Percentiles rank a stretch among this genome's conserved stretches.
Evolutionary conservation across 2,329 filamentous ascomycete species (phyloP).

Genomic region (Aspergillus sp.): DNA sequence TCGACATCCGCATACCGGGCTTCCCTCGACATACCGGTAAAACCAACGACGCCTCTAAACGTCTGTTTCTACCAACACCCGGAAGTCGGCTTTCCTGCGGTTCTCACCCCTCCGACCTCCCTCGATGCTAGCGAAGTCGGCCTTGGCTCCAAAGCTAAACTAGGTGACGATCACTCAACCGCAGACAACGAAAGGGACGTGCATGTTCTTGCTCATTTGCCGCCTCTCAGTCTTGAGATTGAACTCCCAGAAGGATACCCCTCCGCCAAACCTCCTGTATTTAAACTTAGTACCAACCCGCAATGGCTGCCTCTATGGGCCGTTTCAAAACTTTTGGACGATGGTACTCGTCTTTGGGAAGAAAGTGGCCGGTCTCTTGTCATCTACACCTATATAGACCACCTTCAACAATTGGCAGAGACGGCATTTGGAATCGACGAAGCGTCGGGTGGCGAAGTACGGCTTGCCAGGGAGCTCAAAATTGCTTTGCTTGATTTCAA

Average conservation of each 20-base stretch:
- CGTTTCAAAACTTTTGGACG: slow-evolving; percentile 46
- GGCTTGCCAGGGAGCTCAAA: slow-evolving; percentile 55
- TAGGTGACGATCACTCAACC: slow-evolving; percentile 21
- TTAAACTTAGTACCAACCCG: slow-evolving; percentile 50
- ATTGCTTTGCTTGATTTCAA: slow-evolving; percentile 77
- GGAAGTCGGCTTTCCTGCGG: slow-evolving; percentile 33
- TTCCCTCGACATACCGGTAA: slow-evolving; percentile 56
- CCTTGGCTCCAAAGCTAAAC: slow-evolving; percentile 21
- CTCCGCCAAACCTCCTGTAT: slow-evolving; percentile 48
- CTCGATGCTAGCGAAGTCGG: slow-evolving; percentile 29
- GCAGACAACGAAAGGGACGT: slow-evolving; percentile 35
- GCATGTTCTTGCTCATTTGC: slow-evolving; percentile 54
- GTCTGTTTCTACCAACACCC: slow-evolving; percentile 41
- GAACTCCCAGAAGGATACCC: slow-evolving; percentile 58
- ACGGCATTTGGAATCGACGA: slow-evolving; percentile 52
- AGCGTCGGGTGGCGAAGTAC: slow-evolving; percentile 42
- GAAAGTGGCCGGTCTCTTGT: slow-evolving; percentile 59
- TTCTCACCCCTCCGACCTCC: slow-evolving; percentile 45
- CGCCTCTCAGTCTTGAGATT: slow-evolving; percentile 55
- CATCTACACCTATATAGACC: slow-evolving; percentile 60
- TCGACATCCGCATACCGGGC: slow-evolving; percentile 48
- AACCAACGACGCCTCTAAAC: slow-evolving; percentile 53
- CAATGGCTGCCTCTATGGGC: slow-evolving; percentile 53
- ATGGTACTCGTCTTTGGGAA: slow-evolving; percentile 57
- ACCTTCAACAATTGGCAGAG: slow-evolving; percentile 59